Base-by-base conservation (phyloP, 495 filamentous ascomycete species). In the Trypethelium eluteriae region DNA sequence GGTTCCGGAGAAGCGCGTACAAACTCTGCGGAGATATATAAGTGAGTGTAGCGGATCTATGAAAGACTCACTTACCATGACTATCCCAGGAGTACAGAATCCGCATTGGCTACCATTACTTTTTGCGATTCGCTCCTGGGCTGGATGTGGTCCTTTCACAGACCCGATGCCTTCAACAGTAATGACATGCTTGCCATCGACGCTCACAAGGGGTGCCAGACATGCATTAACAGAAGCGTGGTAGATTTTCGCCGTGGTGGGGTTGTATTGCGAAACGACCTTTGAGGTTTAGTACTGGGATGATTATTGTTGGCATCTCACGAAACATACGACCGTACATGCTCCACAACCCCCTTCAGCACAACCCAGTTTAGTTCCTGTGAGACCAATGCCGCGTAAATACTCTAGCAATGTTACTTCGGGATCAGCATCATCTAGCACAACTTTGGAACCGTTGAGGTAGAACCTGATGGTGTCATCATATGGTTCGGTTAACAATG, bases 121-220 rank as follows among this genome's bases (percentile, higher is more conserved):
- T 75, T 87, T 88, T 32, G 92, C 92, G 67, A 98, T 89, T 56
- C 94, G 85, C 77, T 98, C 93, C 77, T 98, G 94, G 2, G 89
- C 80, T 2, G 94, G 90, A 80, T 98, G 94, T 11, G 94, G 94
- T 46, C 83, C 84, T 76, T 92, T 89, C 62, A 89, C 86, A 73
- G 89, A 89, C 10, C 94, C 94, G 75, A 98, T 96, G n/a, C 94
- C 94, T 76, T 98, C 94, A 12, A 98, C 86, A 7, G 94, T 98
- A 71, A 98, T 93, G 68, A 98, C 93, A 83, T 98, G 94, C 76
- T 98, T 98, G 35, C 94, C 94, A 77, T 97, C 94, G 14, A 98
- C 84, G 68, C 91, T 93, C 39, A 92, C 87, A 63, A 98, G 81
- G 0, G 94, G 94, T 14, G 93, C 93, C 39, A 98, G 82, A 74